Conservation (phyloP, 1,284 basidiomycete genomes). For the Ganoderma meredithae region DNA sequence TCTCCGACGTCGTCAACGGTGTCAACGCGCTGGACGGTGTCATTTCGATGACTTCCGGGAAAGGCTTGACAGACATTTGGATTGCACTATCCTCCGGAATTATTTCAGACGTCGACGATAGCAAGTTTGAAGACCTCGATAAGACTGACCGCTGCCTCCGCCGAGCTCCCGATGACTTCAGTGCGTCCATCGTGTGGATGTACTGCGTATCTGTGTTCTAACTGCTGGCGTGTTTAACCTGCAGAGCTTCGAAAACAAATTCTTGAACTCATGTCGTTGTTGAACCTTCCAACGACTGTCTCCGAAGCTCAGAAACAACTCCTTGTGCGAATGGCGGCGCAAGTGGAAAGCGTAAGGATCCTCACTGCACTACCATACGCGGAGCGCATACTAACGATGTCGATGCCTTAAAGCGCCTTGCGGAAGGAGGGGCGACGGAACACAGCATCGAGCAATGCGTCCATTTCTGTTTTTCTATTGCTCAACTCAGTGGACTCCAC, state of each 20-base stretch:
- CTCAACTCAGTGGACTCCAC: slow-evolving; percentile 17
- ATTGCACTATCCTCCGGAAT: slow-evolving; percentile 11
- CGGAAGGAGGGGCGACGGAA: background rate
- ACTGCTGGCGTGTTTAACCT: slow-evolving; percentile 7
- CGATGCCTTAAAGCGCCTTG: slow-evolving; percentile 10
- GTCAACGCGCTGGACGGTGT: slow-evolving; percentile 8
- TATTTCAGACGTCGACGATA: background rate
- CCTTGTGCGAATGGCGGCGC: slow-evolving; percentile 10
- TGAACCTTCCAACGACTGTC: slow-evolving; percentile 38
- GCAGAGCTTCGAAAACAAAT: slow-evolving; percentile 45
- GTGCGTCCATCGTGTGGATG: slow-evolving; percentile 8
- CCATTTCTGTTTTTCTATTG: slow-evolving; percentile 16
- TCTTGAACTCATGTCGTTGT: slow-evolving; percentile 52
- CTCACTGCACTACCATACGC: no score
- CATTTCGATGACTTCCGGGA: slow-evolving; percentile 32
- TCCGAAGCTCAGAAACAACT: slow-evolving; percentile 24
- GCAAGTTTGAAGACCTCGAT: slow-evolving; percentile 15
- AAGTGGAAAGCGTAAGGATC: slow-evolving; percentile 18
- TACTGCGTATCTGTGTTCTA: background rate
- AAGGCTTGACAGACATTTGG: slow-evolving; percentile 34
- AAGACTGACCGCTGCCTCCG: slow-evolving; percentile 9
- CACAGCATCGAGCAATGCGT: background rate
- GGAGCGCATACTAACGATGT: background rate
- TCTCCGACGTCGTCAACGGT: background rate
- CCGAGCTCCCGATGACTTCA: slow-evolving; percentile 7